Conservation (phyloP, 306 rosid species). For the Gleditsia sinensis region DNA sequence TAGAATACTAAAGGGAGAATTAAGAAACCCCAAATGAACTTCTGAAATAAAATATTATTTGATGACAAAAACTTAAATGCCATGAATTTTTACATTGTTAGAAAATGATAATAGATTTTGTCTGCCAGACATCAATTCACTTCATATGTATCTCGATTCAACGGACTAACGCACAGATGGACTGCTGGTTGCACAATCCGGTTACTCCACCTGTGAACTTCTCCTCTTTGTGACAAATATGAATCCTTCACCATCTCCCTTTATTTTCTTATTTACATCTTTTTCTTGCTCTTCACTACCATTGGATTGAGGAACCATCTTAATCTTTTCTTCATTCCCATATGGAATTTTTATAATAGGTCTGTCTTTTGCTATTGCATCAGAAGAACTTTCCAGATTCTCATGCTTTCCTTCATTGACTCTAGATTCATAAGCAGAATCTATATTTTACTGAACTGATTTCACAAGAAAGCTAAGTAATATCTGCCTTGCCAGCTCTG, state of each 20-base stretch:
- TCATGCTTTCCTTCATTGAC: slow-evolving; percentile 35
- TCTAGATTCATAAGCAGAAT: slow-evolving; percentile 49
- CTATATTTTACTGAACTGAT: slow-evolving; percentile 65
- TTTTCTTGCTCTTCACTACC: slow-evolving; percentile 41
- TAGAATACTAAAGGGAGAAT: slow-evolving; percentile 26
- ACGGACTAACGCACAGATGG: slow-evolving; percentile 84
- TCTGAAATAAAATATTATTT: slow-evolving; percentile 31
- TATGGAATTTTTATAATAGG: slow-evolving; percentile 67
- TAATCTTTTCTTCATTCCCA: slow-evolving; percentile 59
- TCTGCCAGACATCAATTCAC: slow-evolving; percentile 29
- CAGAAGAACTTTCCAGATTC: slow-evolving; percentile 42
- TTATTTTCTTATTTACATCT: slow-evolving; percentile 43
- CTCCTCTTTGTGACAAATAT: slow-evolving; percentile 67
- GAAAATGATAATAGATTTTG: slow-evolving; percentile 36
- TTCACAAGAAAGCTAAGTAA: slow-evolving; percentile 84
- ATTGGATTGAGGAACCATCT: slow-evolving; percentile 35
- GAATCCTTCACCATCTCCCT: slow-evolving; percentile 75
- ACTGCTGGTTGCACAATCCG: slow-evolving; percentile 73
- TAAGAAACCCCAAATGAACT: slow-evolving; percentile 25
- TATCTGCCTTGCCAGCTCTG: slow-evolving; percentile 89
- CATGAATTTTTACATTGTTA: slow-evolving; percentile 30
- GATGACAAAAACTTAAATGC: slow-evolving; percentile 38
- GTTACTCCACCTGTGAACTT: slow-evolving; percentile 65
- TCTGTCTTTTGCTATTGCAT: slow-evolving; percentile 71
- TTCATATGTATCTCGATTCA: slow-evolving; percentile 40